Base-by-base conservation (phyloP, 1,139 yeast species). In the Arxiozyma bovina region DNA sequence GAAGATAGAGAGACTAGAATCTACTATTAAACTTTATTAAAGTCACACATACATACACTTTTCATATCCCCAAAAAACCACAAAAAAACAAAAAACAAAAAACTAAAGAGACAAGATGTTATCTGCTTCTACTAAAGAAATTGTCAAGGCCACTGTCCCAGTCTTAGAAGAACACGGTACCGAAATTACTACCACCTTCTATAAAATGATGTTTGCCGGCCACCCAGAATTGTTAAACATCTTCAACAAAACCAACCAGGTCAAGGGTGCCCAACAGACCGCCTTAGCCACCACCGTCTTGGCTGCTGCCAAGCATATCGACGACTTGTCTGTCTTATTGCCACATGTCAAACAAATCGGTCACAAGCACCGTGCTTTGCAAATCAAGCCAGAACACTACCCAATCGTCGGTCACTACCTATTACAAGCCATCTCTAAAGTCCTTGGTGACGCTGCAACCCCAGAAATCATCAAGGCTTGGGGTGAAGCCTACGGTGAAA, bases 351-450 rank as follows among this genome's bases (percentile, higher is more conserved):
- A 77, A 52, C 81, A 81, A 60, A 82, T 85, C 63, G 85, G 80
- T 43, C 75, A 75, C 58, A 84, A 83, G 68, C 90, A 85, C 61
- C 83, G 81, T 58, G 86, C 87, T 50, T 71, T 84, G 56, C 81
- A 79, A 63, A 76, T 85, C 48, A 68, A 70, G 55, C 80, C 89
- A 3, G 85, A 80, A 55, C 87, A 83, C 56, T 85, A 85, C 61
- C 81, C 83, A 20, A 74, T 81, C 58, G 89, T 85, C 44, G 90
- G 89, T 41, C 66, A 70, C 47, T 75, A 77, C 61, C 70, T 85
- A 42, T 67, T 84, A 48, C 73, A 71, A 34, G 80, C 88, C 22
- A 77, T 85, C 71, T 67, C 70, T 51, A 77, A 77, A 55, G 75
- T 81, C 50, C 71, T 84, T 46, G 89, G 89, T 12, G 73, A 72